Percentiles rank a stretch among this genome's conserved stretches.
phyloP scores from a whole-genome alignment of 805 yeast genomes.

The Zygoascus ofunaensis region DNA sequence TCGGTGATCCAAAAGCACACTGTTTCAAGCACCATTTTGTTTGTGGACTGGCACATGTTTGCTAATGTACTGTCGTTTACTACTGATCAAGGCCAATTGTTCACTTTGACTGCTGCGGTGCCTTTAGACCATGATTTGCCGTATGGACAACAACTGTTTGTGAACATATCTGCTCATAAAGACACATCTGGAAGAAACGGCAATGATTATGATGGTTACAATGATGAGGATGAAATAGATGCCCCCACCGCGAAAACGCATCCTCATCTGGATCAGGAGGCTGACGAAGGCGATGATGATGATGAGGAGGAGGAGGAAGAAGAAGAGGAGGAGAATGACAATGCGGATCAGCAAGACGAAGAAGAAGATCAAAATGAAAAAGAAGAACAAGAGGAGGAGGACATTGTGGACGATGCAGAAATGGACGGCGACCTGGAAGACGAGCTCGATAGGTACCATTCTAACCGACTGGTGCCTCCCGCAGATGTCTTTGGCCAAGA shows the following conservation, averaged over 20 bases:
- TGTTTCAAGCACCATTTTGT: conserved; percentile 5
- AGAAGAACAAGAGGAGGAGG: conserved; percentile 22
- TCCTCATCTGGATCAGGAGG: conserved; percentile 10
- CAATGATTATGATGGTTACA: conserved; percentile 4
- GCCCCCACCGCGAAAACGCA: conserved; percentile 19
- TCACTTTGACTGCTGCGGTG: conserved; percentile 14
- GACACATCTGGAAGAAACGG: no score
- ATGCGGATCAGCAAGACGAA: conserved; percentile 13
- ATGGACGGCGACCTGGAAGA: conserved; percentile 25
- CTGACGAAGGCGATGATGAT: conserved; percentile 8
- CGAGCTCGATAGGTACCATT: conserved; percentile 5
- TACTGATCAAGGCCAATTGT: conserved; percentile 28
- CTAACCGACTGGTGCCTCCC: conserved; percentile 14
- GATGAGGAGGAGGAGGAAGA: conserved; percentile 20
- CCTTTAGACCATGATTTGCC: conserved; percentile 19
- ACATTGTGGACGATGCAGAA: conserved; percentile 23
- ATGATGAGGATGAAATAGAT: background rate
- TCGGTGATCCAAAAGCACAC: conserved; percentile 28
- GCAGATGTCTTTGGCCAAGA: conserved; percentile 15
- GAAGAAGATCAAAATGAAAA: no score
- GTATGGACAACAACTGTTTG: no score
- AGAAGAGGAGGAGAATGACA: conserved; percentile 19
- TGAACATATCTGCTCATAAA: no score
- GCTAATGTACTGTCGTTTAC: conserved; percentile 25
- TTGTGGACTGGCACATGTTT: conserved; percentile 34